Base-by-base conservation (phyloP, 352 stramenopile genomes). In the Globisporangium cederbergense region DNA sequence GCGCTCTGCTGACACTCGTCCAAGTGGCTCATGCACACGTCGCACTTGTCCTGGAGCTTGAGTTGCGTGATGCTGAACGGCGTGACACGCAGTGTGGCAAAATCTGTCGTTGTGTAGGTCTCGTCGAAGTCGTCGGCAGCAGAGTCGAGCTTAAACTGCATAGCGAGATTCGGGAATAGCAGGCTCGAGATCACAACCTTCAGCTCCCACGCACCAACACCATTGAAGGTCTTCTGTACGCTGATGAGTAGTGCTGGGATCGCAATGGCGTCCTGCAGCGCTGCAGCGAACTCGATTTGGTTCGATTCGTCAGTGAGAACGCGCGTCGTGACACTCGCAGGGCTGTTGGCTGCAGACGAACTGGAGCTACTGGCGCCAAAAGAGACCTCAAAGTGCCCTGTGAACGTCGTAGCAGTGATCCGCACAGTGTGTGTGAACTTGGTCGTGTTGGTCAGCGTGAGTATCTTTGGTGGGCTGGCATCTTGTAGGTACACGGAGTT, bases 361-460 rank as follows among this genome's bases (percentile, higher is more conserved):
- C 32, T 43, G 4, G 36, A 8, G 20, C 32, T 49, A 1, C 45
- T 63, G 5, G 42, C 5, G 0, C 50, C 55, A 45, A 72, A 67
- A 1, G 34, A 43, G 40, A 74, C 0, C 10, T 52, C 28, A 20
- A 77, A 60, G n/a, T 49, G n/a, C 1, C 71, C 71, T 20, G 25
- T 47, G 42, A 77, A 68, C 0, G n/a, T 43, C 3, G 56, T 2
- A 20, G n/a, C 18, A 14, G 13, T 9, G 20, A 60, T 67, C 3
- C 40, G 25, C 9, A 64, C 25, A 2, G 32, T 47, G n/a, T 64
- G 65, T 0, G 32, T 42, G 30, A 60, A 66, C 13, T 62, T 20
- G 6, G 56, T 60, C 4, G 58, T 47, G 18, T 54, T 59, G 0
- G 22, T 49, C 16, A 77, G 61, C 47, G 61, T 46, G 18, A 77